These are phyloP conservation scores for Stereum hirsutum DNA, from an alignment of 1,284 basidiomycete genomes.

Conservation along the genomic window DNA sequence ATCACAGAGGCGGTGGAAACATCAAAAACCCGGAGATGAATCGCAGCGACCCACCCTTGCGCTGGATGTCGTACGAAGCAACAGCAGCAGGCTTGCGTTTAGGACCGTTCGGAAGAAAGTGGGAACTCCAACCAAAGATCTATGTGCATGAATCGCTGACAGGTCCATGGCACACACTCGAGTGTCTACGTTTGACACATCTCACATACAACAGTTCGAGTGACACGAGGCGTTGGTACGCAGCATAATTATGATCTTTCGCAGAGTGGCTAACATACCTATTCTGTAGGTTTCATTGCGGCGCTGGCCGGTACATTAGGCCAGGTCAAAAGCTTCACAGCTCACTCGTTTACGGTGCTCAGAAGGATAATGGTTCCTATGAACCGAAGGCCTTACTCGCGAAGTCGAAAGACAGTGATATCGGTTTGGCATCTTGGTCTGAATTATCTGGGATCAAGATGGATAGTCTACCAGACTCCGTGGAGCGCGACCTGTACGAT, in stretches of 20 bases:
- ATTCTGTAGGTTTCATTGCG: background rate
- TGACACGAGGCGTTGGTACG: constrained; percentile 4
- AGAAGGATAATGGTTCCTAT: background rate
- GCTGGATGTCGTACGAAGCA: constrained; percentile 15
- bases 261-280: background rate
- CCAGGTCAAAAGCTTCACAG: background rate
- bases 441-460: background rate
- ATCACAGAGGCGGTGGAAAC: constrained; percentile 15
- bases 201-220: constrained; percentile 16
- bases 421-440: no score
- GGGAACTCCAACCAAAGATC: background rate
- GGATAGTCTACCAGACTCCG: background rate
- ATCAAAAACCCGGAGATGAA: constrained; percentile 9
- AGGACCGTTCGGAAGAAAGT: background rate
- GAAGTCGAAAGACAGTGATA: no score
- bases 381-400: background rate
- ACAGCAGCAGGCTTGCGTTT: constrained; percentile 5
- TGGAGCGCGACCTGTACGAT: background rate
- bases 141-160: constrained; percentile 14
- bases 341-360: background rate
- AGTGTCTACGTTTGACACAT: constrained; percentile 19
- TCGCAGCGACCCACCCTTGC: constrained; percentile 5
- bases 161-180: constrained; percentile 13
- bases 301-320: background rate
- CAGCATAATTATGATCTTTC: background rate